These are phyloP conservation scores for Arthrobotrys musiformis DNA, from an alignment of 2,329 filamentous ascomycete species.

Conservation along the genomic window DNA sequence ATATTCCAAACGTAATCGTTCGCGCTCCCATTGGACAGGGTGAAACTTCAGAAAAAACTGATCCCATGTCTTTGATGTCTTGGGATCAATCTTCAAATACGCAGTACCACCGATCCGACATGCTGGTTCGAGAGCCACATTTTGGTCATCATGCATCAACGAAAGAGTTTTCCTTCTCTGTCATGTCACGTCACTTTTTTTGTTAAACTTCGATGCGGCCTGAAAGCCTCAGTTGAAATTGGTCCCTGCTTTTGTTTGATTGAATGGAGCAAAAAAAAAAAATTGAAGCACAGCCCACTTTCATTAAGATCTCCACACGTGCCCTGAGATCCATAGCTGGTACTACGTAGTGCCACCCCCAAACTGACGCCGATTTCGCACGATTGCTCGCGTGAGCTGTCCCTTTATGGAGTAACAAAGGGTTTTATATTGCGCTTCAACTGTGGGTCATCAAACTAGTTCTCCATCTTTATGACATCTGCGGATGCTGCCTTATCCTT, in stretches of 20 bases:
- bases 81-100: conserved; percentile 16
- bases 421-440: conserved; percentile 21
- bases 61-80: conserved; percentile 26
- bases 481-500: conserved; percentile 15
- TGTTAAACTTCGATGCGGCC: neutral
- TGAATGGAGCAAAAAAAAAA: conserved; percentile 8
- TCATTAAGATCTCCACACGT: conserved; percentile 19
- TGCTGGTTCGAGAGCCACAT: conserved; percentile 17
- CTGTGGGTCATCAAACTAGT: conserved; percentile 12
- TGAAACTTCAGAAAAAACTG: conserved; percentile 18
- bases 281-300: conserved; percentile 28
- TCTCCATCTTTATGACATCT: conserved; percentile 3
- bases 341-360: no score
- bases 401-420: conserved; percentile 2
- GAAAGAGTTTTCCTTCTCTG: neutral
- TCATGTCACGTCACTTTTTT: neutral
- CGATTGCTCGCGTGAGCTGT: conserved; percentile 38
- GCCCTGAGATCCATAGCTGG: neutral
- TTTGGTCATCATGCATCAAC: conserved; percentile 8
- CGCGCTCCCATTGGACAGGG: conserved; percentile 29
- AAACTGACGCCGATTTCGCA: conserved; percentile 45
- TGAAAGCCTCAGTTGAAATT: conserved; percentile 8
- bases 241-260: conserved; percentile 9
- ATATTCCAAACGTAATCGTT: conserved; percentile 49
- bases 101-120: neutral